Base-by-base conservation (phyloP, 768 basidiomycete species). In the Phylloporus sp. region DNA sequence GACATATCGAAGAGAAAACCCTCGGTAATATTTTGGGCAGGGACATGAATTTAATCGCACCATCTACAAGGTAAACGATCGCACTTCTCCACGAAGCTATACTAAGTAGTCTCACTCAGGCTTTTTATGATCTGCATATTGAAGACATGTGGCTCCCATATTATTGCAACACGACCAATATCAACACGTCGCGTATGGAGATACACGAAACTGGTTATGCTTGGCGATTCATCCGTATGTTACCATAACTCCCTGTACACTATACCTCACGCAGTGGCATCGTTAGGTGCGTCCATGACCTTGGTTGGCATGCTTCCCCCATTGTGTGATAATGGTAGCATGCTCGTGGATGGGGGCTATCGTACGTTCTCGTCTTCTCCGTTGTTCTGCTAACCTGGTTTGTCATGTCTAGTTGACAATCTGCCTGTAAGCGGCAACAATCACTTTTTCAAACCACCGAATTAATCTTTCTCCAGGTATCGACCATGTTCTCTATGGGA, bases 61-160 rank as follows among this genome's bases (percentile, higher is more conserved):
- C 7, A 82, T 98, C 48, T 98, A 92, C 73, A 94, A 95, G 77
- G 89, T 81, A 61, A 43, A 38, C 23, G 13, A 32, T 34, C 5
- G 9, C 17, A 4, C 9, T 9, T 11, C 32, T 38, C 50, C 23
- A 42, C 23, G 14, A 45, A 38, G 32, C 38, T 7, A 27, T 36
- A 3, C 43, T 56, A 11, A 60, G n/a, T 17, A 23, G 29, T 54
- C 53, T 26, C 53, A 90, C 53, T 26, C 53, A 90, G 80, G 81
- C 89, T 15, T 95, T 96, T 64, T 95, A 92, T 56, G 91, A 90
- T 65, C 80, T 93, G 33, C 93, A 97, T 57, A 91, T 91, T 32
- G 88, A 92, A 67, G 94, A 96, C 68, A 95, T 96, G 89, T 98
- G 95, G 96, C 74, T 99, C 6, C 96, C 95, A 5, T 97, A 82